Percentiles rank a stretch among this genome's conserved stretches.
These are phyloP conservation scores for Cladorrhinum sp. DNA, from an alignment of 2,329 filamentous ascomycete species.

Conservation along the genomic window DNA sequence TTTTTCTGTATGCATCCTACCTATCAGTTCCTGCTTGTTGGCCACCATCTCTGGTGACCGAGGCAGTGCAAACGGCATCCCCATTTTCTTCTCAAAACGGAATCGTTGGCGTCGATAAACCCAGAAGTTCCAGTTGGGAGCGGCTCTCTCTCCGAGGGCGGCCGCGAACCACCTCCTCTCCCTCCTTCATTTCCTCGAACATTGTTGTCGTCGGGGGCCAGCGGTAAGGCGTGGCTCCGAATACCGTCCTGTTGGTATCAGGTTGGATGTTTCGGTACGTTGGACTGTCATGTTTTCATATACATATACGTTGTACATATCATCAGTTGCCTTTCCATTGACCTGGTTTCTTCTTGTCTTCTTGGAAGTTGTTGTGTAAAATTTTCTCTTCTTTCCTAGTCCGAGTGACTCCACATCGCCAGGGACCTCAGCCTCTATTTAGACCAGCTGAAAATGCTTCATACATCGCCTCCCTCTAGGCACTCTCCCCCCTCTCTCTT, in stretches of 20 bases:
- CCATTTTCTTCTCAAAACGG: neutral
- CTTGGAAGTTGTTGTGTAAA: neutral
- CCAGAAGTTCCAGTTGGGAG: neutral
- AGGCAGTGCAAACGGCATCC: neutral
- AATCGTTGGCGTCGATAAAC: neutral
- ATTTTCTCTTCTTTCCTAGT: neutral
- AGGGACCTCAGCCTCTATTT: neutral
- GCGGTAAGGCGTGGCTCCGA: neutral
- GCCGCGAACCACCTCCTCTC: neutral
- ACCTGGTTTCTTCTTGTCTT: neutral
- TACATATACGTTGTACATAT: neutral
- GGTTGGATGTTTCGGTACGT: neutral
- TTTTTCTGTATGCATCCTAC: neutral
- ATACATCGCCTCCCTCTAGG: neutral
- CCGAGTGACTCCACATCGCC: neutral
- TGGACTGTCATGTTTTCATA: neutral
- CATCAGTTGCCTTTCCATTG: no score
- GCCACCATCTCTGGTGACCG: neutral
- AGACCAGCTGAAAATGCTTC: neutral
- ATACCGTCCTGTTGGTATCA: neutral
- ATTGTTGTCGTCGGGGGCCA: neutral
- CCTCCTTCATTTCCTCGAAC: neutral
- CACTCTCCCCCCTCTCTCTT: neutral
- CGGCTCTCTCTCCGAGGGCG: neutral
- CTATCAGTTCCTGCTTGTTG: neutral